Evolutionary conservation across 495 filamentous ascomycete species (phyloP), one percentile per base, ranked within the genome.

Genomic region (Xylaria curta): DNA sequence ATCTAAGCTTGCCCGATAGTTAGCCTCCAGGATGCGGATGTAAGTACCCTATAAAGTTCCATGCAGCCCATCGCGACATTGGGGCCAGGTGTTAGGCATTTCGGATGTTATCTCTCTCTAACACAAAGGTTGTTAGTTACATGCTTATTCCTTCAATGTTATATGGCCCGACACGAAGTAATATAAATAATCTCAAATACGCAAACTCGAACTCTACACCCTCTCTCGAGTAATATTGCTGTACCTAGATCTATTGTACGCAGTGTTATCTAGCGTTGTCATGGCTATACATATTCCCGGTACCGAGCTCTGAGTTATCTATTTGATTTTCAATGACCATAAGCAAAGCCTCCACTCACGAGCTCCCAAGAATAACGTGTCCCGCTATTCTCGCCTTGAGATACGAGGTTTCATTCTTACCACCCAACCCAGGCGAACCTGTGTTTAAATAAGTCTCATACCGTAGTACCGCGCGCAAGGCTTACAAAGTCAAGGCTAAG

Each of bases 21-120:
- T 38, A 59, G 28, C 31, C 28, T 33, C 56, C 21, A 8, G 17
- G 26, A 31, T 38, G 19, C 56, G 2, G 33, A 8, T 38, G 15
- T 21, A 38, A 38, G 38, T 42, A 56, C 26, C 6, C 53, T 56
- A 56, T 28, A 31, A 56, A 64, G 61, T 64, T 24, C 60, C 60
- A 42, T 62, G 42, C 38, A 7, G 61, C 61, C 21, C 38, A 64
- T 64, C 53, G 38, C 21, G 17, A 66, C 63, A 9, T 53, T 53
- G 46, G 63, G 63, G 63, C 46, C 44, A 53, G 31, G 36, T n/a
- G 28, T 67, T 63, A 56, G 65, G 65, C 65, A 53, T 67, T 42
- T 56, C 12, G 12, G 8, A n/a, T 13, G 5, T 17, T 17, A 49
- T 40, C 15, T 65, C 42, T 51, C 21, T 31, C 1, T 3, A 49